Evolutionary conservation across 306 rosid genomes (phyloP).

Genomic region (Dryas octopetala): DNA sequence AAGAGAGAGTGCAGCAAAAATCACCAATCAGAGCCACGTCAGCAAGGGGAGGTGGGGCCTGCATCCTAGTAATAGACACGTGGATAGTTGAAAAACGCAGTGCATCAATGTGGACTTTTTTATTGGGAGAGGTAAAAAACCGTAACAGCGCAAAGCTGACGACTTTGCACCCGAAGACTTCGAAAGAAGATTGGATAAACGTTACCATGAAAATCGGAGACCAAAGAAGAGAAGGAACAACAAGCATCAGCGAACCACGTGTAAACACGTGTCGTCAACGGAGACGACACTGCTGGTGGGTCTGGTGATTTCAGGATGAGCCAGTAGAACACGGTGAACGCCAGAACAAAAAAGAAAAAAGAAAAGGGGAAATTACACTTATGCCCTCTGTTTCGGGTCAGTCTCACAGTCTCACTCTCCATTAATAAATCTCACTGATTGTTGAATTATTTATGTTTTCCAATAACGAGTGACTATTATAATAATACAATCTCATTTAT

Average conservation of each 20-base stretch:
- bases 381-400: no score
- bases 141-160: neutral
- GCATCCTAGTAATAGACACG: slow-evolving; percentile 30
- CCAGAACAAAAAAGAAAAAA: neutral
- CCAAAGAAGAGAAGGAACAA: neutral
- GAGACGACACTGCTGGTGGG: slow-evolving; percentile 36
- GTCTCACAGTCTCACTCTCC: no score
- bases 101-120: slow-evolving; percentile 7
- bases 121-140: neutral
- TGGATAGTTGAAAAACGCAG: slow-evolving; percentile 24
- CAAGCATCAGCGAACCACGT: slow-evolving; percentile 22
- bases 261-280: slow-evolving; percentile 35
- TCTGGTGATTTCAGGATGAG: slow-evolving; percentile 10
- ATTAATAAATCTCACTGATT: no score
- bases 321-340: neutral
- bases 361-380: neutral
- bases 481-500: no score
- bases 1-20: neutral
- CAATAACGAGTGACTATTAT: no score
- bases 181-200: slow-evolving; percentile 34
- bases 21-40: slow-evolving; percentile 33
- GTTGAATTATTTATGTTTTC: no score
- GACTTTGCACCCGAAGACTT: no score
- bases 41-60: slow-evolving; percentile 7
- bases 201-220: slow-evolving; percentile 14